Percentiles rank a stretch among this genome's conserved stretches.
These are phyloP conservation scores for Fusarium agapanthi DNA, from an alignment of 2,329 filamentous ascomycete genomes.

Conservation along the genomic window DNA sequence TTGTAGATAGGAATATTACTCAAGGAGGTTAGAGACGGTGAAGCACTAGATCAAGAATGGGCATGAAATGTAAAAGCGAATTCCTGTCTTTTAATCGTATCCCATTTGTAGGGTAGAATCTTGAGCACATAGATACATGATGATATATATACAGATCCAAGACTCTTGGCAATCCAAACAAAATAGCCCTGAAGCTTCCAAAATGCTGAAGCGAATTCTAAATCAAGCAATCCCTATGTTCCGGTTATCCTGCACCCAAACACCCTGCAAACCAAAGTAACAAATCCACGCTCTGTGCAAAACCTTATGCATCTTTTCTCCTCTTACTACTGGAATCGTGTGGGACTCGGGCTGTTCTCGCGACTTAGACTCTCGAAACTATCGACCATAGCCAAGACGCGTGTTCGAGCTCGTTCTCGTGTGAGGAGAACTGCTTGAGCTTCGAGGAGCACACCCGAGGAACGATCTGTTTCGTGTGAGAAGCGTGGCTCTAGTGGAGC, in stretches of 20 bases:
- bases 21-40: neutral
- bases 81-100: neutral
- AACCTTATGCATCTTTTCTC: neutral
- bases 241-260: conserved; percentile 24
- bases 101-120: neutral
- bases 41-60: neutral
- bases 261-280: conserved; percentile 26
- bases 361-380: conserved; percentile 60
- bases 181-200: conserved; percentile 12
- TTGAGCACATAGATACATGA: conserved; percentile 17
- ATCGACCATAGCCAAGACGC: conserved; percentile 65
- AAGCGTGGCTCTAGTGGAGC: conserved; percentile 31
- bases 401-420: conserved; percentile 51
- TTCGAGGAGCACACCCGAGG: conserved; percentile 51
- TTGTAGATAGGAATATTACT: neutral
- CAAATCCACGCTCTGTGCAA: neutral
- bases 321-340: conserved; percentile 12
- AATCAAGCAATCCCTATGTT: conserved; percentile 4
- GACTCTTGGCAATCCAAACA: conserved; percentile 1
- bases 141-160: conserved; percentile 21
- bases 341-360: conserved; percentile 55
- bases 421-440: conserved; percentile 57
- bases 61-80: neutral
- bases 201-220: conserved; percentile 8
- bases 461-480: conserved; percentile 44